A percentile compares a stretch with the other conserved stretches of the same genome.
Conservation (phyloP, 805 yeast genomes). For the Candida palmyrensis region DNA sequence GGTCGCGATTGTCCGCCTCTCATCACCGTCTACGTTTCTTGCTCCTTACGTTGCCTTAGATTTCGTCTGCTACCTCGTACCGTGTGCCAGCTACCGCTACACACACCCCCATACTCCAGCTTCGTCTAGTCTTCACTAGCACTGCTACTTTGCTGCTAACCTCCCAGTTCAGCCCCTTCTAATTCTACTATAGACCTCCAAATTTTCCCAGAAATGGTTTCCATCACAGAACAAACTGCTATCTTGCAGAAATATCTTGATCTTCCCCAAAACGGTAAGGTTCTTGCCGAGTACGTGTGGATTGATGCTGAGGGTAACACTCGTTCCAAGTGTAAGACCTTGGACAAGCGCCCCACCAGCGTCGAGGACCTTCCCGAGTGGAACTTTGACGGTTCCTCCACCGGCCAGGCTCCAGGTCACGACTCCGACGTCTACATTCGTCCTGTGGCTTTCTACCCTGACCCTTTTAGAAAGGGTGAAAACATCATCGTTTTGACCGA, state of each 20-base stretch:
- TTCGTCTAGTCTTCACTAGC: too few relatives aligned
- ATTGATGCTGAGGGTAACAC: slow-evolving; percentile 86
- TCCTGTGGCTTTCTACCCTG: slow-evolving; percentile 93
- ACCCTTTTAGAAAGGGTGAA: slow-evolving; percentile 97
- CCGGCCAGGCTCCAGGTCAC: slow-evolving; percentile 97
- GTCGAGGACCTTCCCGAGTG: slow-evolving; percentile 94
- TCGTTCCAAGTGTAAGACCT: slow-evolving; percentile 93
- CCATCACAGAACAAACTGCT: slow-evolving; percentile 62
- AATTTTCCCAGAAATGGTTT: slow-evolving; percentile 30
- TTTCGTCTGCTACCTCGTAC: too few relatives aligned
- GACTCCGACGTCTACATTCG: slow-evolving; percentile 93
- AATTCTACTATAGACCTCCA: neutral
- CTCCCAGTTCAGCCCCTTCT: neutral
- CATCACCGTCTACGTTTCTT: too few relatives aligned
- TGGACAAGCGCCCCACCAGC: slow-evolving; percentile 59
- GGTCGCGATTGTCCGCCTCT: too few relatives aligned
- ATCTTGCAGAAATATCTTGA: slow-evolving; percentile 78
- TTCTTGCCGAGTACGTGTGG: slow-evolving; percentile 98
- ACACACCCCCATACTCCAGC: too few relatives aligned
- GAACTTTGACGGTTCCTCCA: slow-evolving; percentile 99
- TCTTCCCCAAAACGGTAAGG: slow-evolving; percentile 78
- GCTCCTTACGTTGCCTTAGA: too few relatives aligned
- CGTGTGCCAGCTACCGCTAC: too few relatives aligned
- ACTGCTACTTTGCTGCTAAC: too few relatives aligned
- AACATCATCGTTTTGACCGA: slow-evolving; percentile 92